These are phyloP conservation scores for Vinca minor DNA, from an alignment of 257 asterid genomes.

Conservation along the genomic window DNA sequence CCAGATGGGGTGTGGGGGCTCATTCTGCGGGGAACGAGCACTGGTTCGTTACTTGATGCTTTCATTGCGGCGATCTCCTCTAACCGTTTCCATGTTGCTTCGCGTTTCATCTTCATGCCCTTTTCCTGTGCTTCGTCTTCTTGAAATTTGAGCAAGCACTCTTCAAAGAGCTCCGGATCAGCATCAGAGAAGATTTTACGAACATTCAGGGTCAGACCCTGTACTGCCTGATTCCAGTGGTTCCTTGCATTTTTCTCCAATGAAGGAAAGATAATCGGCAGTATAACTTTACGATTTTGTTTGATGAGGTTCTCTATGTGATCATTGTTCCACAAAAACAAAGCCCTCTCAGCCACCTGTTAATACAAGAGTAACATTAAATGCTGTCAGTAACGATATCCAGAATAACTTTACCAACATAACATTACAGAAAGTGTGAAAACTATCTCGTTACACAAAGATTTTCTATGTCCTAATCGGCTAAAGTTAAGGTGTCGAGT, in stretches of 20 bases:
- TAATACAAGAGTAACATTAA: slow-evolving; percentile 12
- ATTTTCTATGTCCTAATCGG: neutral
- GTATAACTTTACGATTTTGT: slow-evolving; percentile 65
- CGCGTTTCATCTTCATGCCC: slow-evolving; percentile 48
- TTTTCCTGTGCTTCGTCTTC: slow-evolving; percentile 58
- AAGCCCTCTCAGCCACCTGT: slow-evolving; percentile 93
- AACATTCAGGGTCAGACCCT: slow-evolving; percentile 72
- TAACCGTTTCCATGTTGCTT: slow-evolving; percentile 60
- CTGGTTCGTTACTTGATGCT: slow-evolving; percentile 49
- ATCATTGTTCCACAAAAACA: slow-evolving; percentile 86
- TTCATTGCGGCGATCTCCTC: slow-evolving; percentile 61
- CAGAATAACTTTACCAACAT: neutral
- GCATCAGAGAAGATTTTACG: slow-evolving; percentile 73
- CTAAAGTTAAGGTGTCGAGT: too few relatives aligned
- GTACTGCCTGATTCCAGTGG: slow-evolving; percentile 93
- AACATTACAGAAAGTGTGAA: neutral
- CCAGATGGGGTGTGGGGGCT: slow-evolving; percentile 36
- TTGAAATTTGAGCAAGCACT: slow-evolving; percentile 61
- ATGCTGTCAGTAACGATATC: neutral
- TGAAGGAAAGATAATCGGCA: slow-evolving; percentile 71
- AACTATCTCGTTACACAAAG: neutral
- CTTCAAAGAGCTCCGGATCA: slow-evolving; percentile 67
- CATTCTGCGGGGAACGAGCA: slow-evolving; percentile 39
- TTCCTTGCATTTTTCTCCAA: slow-evolving; percentile 63
- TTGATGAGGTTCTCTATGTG: slow-evolving; percentile 78